These are phyloP conservation scores for Sutorius australiensis DNA, from an alignment of 768 basidiomycete species.

Conservation along the genomic window DNA sequence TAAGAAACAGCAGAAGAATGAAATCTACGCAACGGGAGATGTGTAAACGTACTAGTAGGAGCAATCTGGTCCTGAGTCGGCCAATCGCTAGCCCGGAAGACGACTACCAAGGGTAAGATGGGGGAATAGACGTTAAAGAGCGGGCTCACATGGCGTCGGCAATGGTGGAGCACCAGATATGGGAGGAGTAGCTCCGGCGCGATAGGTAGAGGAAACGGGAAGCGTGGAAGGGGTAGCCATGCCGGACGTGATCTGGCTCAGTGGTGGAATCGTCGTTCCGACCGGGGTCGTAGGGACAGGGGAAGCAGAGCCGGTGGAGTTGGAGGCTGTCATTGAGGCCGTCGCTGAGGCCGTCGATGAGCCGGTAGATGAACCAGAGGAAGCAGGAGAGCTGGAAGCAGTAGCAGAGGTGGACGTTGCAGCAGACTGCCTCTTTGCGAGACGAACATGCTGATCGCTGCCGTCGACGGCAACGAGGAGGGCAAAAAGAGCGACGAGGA, in stretches of 20 bases:
- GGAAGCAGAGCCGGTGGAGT: conserved; percentile 11
- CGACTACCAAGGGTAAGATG: conserved; percentile 34
- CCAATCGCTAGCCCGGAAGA: conserved; percentile 49
- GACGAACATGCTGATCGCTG: conserved; percentile 35
- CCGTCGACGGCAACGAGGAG: conserved; percentile 39
- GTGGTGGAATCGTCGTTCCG: conserved; percentile 51
- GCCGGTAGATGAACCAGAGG: conserved; percentile 3
- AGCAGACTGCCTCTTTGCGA: conserved; percentile 37
- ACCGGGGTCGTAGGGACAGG: conserved; percentile 28
- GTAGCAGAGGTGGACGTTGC: not conserved
- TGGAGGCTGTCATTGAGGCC: not conserved
- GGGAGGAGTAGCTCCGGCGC: conserved; percentile 59
- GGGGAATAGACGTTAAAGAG: not conserved
- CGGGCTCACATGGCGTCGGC: conserved; percentile 56
- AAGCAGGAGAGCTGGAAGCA: not conserved
- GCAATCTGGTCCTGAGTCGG: conserved; percentile 61
- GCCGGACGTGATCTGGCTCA: conserved; percentile 57
- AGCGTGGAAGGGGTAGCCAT: conserved; percentile 54
- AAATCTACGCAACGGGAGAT: not conserved
- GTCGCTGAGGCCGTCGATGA: not conserved
- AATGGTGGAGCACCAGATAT: conserved; percentile 62
- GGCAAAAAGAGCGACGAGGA: conserved; percentile 44
- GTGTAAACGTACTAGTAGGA: conserved; percentile 45
- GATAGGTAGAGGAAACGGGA: conserved; percentile 48
- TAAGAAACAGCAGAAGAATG: not conserved